Base-by-base conservation (phyloP, 2,329 filamentous ascomycete species). In the Neospermospora avenae region DNA sequence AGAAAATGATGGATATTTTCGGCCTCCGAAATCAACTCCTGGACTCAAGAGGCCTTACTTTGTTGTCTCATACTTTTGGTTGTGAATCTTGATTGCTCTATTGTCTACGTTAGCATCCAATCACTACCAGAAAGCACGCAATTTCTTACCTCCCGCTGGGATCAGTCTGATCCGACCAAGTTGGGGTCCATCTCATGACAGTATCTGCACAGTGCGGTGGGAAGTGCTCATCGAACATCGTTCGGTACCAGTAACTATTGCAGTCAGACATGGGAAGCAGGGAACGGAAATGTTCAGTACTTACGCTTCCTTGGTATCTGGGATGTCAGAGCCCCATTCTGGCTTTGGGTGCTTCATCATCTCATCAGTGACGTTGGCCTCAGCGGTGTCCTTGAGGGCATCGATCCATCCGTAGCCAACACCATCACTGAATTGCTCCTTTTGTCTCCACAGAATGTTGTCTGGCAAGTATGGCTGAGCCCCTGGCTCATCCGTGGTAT, bases 361-460 rank as follows among this genome's bases (percentile, higher is more conserved):
- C 81, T 98, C 93, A 73, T 99, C 93, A 18, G 90, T 96, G 58
- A 99, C 89, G 59, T 95, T 85, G 66, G 87, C 76, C 78, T 96
- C 92, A 35, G 95, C 95, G 72, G 89, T 90, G 77, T 98, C 95
- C 83, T 97, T 98, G 71, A 99, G 85, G 6, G 88, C 90, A 73
- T 99, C 95, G 73, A 99, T 99, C 95, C 95, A 99, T 65, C 95
- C 93, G 79, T 99, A 99, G 60, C 95, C 95, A 60, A 99, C 95
- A 74, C 95, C 96, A 72, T 99, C 96, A 61, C 89, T 96, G 81
- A 99, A 99, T 79, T 99, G 95, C 81, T 99, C 95, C 86, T 99
- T 99, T 78, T 99, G 96, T 74, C 96, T 85, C 90, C 91, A 99
- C 59, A 99, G 86, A 69, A 99, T 99, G 75, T 93, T 86, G 18